These are phyloP conservation scores for Coemansia sp. DNA, from an alignment of 371 early-diverging fungal genomes.

Conservation along the genomic window DNA sequence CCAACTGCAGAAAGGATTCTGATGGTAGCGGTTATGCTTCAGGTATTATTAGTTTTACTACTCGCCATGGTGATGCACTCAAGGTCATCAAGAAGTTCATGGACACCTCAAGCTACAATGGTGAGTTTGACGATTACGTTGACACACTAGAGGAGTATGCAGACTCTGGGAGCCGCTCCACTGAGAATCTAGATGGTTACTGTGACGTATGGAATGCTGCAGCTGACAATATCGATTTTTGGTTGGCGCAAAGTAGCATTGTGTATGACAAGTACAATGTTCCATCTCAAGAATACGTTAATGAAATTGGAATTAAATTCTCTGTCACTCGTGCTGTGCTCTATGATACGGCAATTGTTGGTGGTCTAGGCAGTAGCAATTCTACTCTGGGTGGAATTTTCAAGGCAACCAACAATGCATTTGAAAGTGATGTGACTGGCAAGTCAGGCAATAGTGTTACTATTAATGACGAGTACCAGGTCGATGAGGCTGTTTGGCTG, in stretches of 20 bases:
- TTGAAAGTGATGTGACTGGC: background rate
- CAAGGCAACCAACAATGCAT: background rate
- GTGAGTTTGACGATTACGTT: background rate
- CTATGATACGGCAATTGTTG: background rate
- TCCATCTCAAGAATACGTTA: background rate
- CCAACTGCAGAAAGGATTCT: background rate
- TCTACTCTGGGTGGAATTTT: background rate
- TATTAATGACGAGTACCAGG: background rate
- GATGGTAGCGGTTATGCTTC: background rate
- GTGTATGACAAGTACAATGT: background rate
- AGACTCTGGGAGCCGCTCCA: background rate
- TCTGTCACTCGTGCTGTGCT: background rate
- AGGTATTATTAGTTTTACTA: background rate
- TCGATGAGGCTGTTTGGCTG: background rate
- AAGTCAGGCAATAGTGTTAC: background rate
- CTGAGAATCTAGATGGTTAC: background rate
- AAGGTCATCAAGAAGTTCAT: background rate
- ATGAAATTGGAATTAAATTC: background rate
- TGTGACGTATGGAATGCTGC: constrained; percentile 1
- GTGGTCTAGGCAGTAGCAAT: background rate
- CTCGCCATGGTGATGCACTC: background rate
- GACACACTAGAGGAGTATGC: background rate
- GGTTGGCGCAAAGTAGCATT: background rate
- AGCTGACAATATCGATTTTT: background rate
- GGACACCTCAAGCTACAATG: background rate